Base-by-base conservation (phyloP, 306 rosid genomes). In the Vachellia collinsii region DNA sequence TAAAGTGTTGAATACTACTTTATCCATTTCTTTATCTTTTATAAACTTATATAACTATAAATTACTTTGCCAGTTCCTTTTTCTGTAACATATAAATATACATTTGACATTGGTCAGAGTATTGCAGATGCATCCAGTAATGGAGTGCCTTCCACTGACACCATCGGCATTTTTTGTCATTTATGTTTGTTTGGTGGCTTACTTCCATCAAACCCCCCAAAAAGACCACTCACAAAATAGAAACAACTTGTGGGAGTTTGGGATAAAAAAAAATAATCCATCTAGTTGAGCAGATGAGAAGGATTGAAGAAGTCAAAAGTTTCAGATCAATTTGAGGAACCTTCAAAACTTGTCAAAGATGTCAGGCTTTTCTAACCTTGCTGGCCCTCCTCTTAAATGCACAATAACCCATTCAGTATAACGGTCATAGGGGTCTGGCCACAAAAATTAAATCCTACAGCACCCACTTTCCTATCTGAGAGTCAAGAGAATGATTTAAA, bases 131-230 rank as follows among this genome's bases (percentile, higher is more conserved):
- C 70, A 58, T 69, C 65, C 80, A 70, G 71, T 84, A 84, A 84
- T 20, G 86, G 56, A 81, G 41, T 68, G 71, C 25, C 72, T 78
- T 81, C 39, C 37, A 68, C 73, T 63, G 5, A 75, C 16, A 75
- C 65, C 74, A 86, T 70, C 43, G 62, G 63, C 63, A 51, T 37
- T 53, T 78, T 74, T 64, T 77, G 87, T 78, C 87, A 81, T 78
- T 75, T 78, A 68, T 77, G 25, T 81, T 65, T 84, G 90, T 81
- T 84, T 81, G 82, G 87, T 84, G 82, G 77, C 85, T 77, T 46
- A 75, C 74, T 43, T 81, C 66, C 63, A 74, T 77, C 74, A 81
- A 54, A 74, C 74, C 61, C 54, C 75, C 76, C 29, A 69, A 68
- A 69, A 69, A 62, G 51, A 59, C 74, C 77, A 65, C 48, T 76